These are phyloP conservation scores for Closterium sp. DNA, from an alignment of 139 green algal species.

Conservation along the genomic window DNA sequence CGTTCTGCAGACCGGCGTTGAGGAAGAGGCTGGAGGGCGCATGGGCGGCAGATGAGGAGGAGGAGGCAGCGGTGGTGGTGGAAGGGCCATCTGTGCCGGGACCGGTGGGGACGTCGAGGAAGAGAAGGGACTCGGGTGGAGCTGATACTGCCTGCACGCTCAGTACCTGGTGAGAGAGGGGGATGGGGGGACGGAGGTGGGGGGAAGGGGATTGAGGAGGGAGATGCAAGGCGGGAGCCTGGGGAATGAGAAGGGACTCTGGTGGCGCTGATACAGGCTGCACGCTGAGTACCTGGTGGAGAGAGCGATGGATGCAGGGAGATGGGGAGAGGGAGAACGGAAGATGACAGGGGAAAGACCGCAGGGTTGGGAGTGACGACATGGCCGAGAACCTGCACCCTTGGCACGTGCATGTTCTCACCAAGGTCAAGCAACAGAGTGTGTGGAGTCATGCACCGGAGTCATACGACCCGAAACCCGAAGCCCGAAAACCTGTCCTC, in stretches of 20 bases:
- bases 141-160: conserved; percentile 59
- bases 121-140: conserved; percentile 49
- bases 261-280: conserved; percentile 55
- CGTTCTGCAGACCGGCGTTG: conserved; percentile 87
- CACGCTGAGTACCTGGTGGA: conserved; percentile 52
- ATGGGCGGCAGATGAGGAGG: conserved; percentile 22
- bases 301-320: too few species aligned
- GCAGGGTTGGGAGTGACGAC: too few species aligned
- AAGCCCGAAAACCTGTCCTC: background rate
- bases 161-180: conserved; percentile 31
- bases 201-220: conserved; percentile 29
- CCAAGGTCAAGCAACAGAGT: background rate
- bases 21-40: conserved; percentile 77
- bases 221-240: conserved; percentile 29
- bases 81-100: conserved; percentile 42
- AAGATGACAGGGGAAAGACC: conserved; percentile 21
- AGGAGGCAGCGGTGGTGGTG: background rate
- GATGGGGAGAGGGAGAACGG: conserved; percentile 15
- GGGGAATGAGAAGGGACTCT: conserved; percentile 49
- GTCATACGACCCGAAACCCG: background rate
- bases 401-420: background rate
- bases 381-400: too few species aligned
- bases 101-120: conserved; percentile 37
- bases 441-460: background rate
- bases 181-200: background rate